Evolutionary conservation across 352 stramenopile species (phyloP), one percentile per base, ranked within the genome.

Genomic region (Globisporangium viniferum): DNA sequence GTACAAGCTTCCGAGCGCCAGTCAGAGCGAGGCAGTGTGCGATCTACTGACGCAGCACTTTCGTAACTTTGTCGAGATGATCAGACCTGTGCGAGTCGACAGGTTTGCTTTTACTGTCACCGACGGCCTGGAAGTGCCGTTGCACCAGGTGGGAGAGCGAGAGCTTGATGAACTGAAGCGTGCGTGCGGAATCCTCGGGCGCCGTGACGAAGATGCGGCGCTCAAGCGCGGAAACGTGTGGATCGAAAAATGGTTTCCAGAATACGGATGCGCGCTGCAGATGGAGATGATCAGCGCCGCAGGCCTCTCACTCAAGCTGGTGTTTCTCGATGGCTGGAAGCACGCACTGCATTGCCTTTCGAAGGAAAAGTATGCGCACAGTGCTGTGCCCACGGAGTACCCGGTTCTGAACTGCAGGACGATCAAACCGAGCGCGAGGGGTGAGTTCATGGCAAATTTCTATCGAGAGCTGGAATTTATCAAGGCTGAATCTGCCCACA

Each of bases 321-420:
- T 87, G 39, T 84, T 77, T 48, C 64, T 81, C 0, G 79, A 87
- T 44, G 72, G 68, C 0, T 90, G 78, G 82, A 62, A 78, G 53
- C 68, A 70, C 1, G 73, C 48, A n/a, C 65, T 80, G n/a, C 77
- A 89, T 39, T 81, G 78, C 4, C 49, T 78, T 0, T 46, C 64
- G 0, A 54, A 24, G 3, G 74, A 67, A 14, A 60, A 75, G 29
- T 80, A 61, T 27, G 53, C 81, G 4, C 71, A 89, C 29, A 81
- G 72, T 66, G 75, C 79, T 0, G 72, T 85, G n/a, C 48, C 78
- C 12, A 81, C 31, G 18, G 24, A 51, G 3, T 53, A 75, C 9
- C 49, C 59, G 0, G 56, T 78, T 3, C 39, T 79, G 5, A 58
- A 76, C 48, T 90, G 82, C 62, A 76, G 65, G 12, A 62, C 44